Percentiles rank a stretch among this genome's conserved stretches.
Conservation (phyloP, 352 stramenopile genomes). For the Globisporangium emineosum region DNA sequence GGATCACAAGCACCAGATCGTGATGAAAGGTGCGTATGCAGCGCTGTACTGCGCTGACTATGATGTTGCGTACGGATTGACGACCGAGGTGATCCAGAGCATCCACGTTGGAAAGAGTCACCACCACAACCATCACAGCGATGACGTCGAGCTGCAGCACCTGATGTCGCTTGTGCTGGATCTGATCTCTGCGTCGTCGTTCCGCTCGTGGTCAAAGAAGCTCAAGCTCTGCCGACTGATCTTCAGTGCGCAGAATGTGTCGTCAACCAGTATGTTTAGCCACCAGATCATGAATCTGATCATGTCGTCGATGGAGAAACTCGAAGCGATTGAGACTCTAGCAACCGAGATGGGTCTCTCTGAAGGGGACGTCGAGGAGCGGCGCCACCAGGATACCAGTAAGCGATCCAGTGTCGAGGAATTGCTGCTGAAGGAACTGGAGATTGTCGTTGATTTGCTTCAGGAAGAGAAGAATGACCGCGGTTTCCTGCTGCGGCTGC, state of each 20-base stretch:
- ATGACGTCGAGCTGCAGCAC: conserved; percentile 34
- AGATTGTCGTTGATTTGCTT: conserved; percentile 66
- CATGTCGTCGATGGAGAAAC: conserved; percentile 39
- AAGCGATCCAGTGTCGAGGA: conserved; percentile 33
- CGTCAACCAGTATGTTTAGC: conserved; percentile 25
- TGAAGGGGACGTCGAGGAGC: conserved; percentile 52
- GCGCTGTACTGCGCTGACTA: conserved; percentile 69
- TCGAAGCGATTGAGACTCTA: conserved; percentile 54
- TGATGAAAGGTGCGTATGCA: conserved; percentile 64
- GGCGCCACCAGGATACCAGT: conserved; percentile 28
- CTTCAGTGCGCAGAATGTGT: conserved; percentile 27
- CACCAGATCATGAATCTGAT: conserved; percentile 53
- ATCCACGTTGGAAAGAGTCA: conserved; percentile 6
- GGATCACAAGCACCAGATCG: conserved; percentile 36
- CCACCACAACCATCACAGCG: background rate
- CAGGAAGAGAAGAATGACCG: conserved; percentile 54
- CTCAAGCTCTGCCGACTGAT: conserved; percentile 34
- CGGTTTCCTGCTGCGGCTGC: conserved; percentile 45
- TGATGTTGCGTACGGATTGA: conserved; percentile 50
- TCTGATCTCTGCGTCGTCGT: conserved; percentile 57
- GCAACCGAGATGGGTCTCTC: conserved; percentile 60
- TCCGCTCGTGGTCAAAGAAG: conserved; percentile 62
- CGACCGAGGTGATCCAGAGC: conserved; percentile 33
- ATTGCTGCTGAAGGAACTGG: conserved; percentile 55
- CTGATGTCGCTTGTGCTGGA: conserved; percentile 67